phyloP scores from a whole-genome alignment of 2,329 filamentous ascomycete species.

The Penicillium hesseltinei region DNA sequence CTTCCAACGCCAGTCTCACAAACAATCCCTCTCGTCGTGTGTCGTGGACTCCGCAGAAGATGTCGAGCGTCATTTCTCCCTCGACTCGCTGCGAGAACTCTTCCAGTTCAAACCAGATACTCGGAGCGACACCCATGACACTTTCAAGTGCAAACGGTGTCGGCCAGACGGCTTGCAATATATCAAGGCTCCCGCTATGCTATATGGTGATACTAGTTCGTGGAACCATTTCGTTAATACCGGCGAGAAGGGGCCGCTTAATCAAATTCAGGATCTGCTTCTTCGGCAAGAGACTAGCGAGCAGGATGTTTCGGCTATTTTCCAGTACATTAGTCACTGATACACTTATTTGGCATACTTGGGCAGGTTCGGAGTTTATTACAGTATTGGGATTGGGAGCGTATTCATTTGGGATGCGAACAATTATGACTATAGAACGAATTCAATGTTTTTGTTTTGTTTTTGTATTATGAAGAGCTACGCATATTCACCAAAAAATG shows the following conservation, averaged over 20 bases:
- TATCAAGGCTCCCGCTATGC: conserved; percentile 88
- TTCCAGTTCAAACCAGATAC: conserved; percentile 90
- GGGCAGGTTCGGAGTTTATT: background rate
- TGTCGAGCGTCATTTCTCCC: conserved; percentile 91
- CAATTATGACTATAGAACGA: conserved; percentile 1
- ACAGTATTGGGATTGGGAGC: background rate
- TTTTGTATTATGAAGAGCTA: background rate
- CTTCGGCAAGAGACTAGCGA: conserved; percentile 80
- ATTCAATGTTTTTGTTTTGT: background rate
- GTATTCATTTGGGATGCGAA: background rate
- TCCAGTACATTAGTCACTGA: conserved; percentile 96
- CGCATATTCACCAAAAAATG: no score
- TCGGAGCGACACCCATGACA: conserved; percentile 91
- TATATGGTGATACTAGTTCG: conserved; percentile 97
- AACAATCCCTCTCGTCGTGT: conserved; percentile 92
- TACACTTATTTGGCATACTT: background rate
- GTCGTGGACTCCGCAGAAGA: conserved; percentile 97
- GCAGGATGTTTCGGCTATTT: conserved; percentile 84
- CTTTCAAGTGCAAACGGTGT: conserved; percentile 97
- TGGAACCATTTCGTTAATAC: conserved; percentile 97
- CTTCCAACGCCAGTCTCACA: conserved; percentile 97
- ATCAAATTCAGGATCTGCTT: conserved; percentile 84
- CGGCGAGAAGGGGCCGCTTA: conserved; percentile 63
- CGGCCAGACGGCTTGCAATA: conserved; percentile 81
- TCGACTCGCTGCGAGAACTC: conserved; percentile 85